Percentiles rank a stretch among this genome's conserved stretches.
phyloP scores from a whole-genome alignment of 163 green algal species.

The Prototheca wickerhamii region DNA sequence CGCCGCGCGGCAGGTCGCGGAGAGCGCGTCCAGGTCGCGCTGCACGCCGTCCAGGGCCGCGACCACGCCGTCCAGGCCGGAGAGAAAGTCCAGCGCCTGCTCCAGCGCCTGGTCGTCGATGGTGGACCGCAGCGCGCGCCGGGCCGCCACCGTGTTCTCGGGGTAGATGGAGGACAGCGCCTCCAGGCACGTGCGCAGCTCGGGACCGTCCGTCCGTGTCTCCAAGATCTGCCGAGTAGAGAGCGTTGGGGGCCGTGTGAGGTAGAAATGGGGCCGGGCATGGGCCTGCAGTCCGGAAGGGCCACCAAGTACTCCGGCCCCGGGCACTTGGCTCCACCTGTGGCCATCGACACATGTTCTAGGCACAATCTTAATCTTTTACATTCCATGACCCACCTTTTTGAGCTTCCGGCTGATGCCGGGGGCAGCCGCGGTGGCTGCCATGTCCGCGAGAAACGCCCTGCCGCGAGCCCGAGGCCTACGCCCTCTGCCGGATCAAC shows the following conservation, averaged over 20 bases:
- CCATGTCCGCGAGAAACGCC: conserved; percentile 5
- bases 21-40: conserved; percentile 55
- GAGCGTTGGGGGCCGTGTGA: background rate
- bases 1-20: conserved; percentile 40
- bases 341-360: background rate
- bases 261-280: background rate
- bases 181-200: conserved; percentile 64
- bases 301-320: background rate
- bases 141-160: conserved; percentile 56
- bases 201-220: conserved; percentile 68
- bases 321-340: background rate
- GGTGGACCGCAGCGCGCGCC: conserved; percentile 56
- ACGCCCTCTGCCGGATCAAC: background rate
- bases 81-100: conserved; percentile 69
- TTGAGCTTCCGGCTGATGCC: conserved; percentile 72
- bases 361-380: background rate
- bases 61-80: conserved; percentile 1
- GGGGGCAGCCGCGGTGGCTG: conserved; percentile 33
- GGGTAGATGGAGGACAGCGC: conserved; percentile 72
- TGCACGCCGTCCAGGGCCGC: conserved; percentile 71
- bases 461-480: background rate
- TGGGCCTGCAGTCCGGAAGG: background rate
- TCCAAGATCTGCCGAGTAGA: conserved; percentile 58
- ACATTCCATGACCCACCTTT: conserved; percentile 41
- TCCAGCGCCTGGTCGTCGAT: conserved; percentile 65